Conservation (phyloP, 352 stramenopile genomes). For the Plasmopara halstedii region DNA sequence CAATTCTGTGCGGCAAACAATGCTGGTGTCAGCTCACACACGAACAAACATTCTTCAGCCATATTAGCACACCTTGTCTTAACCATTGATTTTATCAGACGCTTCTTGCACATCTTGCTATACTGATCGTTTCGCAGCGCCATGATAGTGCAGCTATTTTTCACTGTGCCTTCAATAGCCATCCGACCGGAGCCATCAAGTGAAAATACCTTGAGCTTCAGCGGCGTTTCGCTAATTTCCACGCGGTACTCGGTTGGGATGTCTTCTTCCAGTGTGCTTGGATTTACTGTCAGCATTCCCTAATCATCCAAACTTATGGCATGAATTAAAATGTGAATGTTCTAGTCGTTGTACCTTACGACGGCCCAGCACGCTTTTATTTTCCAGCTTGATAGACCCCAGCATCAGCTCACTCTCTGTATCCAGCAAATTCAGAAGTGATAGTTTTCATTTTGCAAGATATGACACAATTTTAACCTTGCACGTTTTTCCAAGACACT, state of each 20-base stretch:
- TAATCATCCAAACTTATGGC: constrained; percentile 11
- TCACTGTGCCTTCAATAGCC: constrained; percentile 82
- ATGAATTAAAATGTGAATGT: not conserved
- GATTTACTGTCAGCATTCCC: constrained; percentile 74
- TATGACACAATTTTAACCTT: constrained; percentile 29
- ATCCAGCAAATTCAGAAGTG: not conserved
- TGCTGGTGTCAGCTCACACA: not conserved
- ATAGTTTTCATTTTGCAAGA: not conserved
- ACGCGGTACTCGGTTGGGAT: constrained; percentile 79
- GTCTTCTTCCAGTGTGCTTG: constrained; percentile 58
- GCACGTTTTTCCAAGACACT: constrained; percentile 73
- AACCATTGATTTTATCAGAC: constrained; percentile 82
- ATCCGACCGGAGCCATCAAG: constrained; percentile 79
- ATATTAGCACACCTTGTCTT: constrained; percentile 43
- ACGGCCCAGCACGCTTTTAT: constrained; percentile 54
- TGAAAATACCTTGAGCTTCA: constrained; percentile 82
- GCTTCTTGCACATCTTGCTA: constrained; percentile 78
- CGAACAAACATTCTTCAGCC: not conserved
- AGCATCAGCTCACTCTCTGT: constrained; percentile 81
- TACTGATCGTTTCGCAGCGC: constrained; percentile 79
- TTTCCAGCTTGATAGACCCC: constrained; percentile 79
- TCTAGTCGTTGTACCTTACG: constrained; percentile 43
- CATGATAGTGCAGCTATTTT: constrained; percentile 82
- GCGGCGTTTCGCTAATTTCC: constrained; percentile 64
- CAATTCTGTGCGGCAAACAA: constrained; percentile 35